Conservation (phyloP, 495 filamentous ascomycete species). For the Podospora appendiculata region DNA sequence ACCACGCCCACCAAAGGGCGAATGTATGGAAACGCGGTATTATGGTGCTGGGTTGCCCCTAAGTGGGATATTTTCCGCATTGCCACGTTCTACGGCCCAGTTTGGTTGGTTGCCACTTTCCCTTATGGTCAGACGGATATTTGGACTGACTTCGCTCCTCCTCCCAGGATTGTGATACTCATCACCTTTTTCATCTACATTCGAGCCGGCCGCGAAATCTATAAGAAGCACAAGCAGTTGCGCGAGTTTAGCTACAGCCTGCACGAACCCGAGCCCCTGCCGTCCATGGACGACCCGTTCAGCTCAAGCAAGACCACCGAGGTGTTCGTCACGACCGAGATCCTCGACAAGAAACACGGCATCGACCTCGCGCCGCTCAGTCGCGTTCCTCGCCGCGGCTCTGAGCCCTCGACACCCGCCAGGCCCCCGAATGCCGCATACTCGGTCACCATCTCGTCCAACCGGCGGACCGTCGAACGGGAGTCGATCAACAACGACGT, state of each 20-base stretch:
- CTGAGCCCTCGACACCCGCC: constrained; percentile 2
- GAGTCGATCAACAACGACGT: constrained; percentile 7
- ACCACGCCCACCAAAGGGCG: constrained; percentile 36
- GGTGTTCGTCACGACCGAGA: constrained; percentile 39
- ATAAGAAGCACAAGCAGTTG: constrained; percentile 41
- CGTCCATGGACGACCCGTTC: constrained; percentile 40
- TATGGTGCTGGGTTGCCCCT: constrained; percentile 76
- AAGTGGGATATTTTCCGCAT: constrained; percentile 69
- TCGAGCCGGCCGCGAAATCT: constrained; percentile 65
- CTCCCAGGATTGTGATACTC: constrained; percentile 50
- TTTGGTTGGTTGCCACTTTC: constrained; percentile 50
- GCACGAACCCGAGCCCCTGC: constrained; percentile 31
- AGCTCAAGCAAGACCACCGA: constrained; percentile 52
- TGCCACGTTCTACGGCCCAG: constrained; percentile 72
- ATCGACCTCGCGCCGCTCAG: constrained; percentile 19
- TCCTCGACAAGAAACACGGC: constrained; percentile 9
- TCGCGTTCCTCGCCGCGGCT: constrained; percentile 5
- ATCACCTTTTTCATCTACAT: constrained; percentile 68
- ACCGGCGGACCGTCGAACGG: constrained; percentile 8
- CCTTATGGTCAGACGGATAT: neutral
- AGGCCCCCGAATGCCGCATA: constrained; percentile 24
- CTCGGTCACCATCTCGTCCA: constrained; percentile 40
- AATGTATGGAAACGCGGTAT: constrained; percentile 69
- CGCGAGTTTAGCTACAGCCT: constrained; percentile 33
- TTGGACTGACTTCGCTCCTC: neutral